Percentiles rank a stretch among this genome's conserved stretches.
phyloP scores from a whole-genome alignment of 129 eudicot genomes.

The Solidago caesia region DNA sequence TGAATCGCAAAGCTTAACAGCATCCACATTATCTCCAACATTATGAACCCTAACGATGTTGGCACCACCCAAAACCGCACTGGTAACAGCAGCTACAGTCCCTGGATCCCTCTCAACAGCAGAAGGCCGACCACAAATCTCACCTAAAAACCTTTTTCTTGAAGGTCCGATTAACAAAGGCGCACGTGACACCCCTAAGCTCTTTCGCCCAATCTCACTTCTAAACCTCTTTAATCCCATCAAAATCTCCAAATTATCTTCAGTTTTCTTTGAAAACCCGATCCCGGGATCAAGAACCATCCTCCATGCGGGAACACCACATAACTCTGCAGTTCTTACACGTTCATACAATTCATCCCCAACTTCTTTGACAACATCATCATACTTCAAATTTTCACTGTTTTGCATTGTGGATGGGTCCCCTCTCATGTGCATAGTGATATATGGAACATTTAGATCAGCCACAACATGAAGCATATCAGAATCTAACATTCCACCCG shows the following conservation, averaged over 20 bases:
- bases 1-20: slow-evolving; percentile 81
- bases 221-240: slow-evolving; percentile 56
- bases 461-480: slow-evolving; percentile 64
- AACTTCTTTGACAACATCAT: slow-evolving; percentile 71
- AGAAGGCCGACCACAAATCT: slow-evolving; percentile 51
- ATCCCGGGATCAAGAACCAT: slow-evolving; percentile 81
- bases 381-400: slow-evolving; percentile 59
- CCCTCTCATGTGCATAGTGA: slow-evolving; percentile 93
- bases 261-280: slow-evolving; percentile 83
- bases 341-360: slow-evolving; percentile 55
- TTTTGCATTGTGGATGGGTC: slow-evolving; percentile 85
- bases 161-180: slow-evolving; percentile 88
- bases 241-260: slow-evolving; percentile 75
- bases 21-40: slow-evolving; percentile 61
- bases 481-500: slow-evolving; percentile 65
- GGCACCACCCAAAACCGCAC: slow-evolving; percentile 78
- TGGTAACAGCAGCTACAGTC: slow-evolving; percentile 66
- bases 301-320: slow-evolving; percentile 92
- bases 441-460: slow-evolving; percentile 58
- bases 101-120: slow-evolving; percentile 78
- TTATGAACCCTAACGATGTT: slow-evolving; percentile 90
- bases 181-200: slow-evolving; percentile 60
- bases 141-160: slow-evolving; percentile 85
- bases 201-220: slow-evolving; percentile 63
- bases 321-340: slow-evolving; percentile 64